Conservation (phyloP, 805 yeast species). For the Teunomyces funiuensis region DNA sequence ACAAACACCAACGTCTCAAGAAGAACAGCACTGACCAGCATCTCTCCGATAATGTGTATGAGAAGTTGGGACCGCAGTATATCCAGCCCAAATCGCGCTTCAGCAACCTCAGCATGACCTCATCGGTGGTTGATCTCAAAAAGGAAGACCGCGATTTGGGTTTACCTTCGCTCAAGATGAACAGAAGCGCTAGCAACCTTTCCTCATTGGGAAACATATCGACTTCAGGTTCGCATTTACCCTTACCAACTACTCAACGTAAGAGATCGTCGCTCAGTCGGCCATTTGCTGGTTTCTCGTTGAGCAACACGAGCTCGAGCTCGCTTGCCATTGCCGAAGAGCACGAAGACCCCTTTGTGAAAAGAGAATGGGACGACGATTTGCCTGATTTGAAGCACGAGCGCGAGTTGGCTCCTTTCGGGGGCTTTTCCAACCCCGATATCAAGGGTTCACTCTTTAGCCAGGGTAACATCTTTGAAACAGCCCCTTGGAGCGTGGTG, state of each 20-base stretch:
- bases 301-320: conserved; percentile 26
- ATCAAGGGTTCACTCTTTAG: conserved; percentile 40
- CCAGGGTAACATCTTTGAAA: conserved; percentile 48
- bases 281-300: conserved; percentile 17
- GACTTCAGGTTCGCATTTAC: conserved; percentile 8
- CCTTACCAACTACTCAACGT: conserved; percentile 13
- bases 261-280: conserved; percentile 17
- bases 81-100: conserved; percentile 48
- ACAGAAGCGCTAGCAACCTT: conserved; percentile 29
- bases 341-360: conserved; percentile 16
- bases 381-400: conserved; percentile 8
- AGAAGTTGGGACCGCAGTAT: conserved; percentile 30
- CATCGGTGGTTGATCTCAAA: conserved; percentile 37
- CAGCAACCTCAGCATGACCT: conserved; percentile 19
- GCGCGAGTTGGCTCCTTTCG: conserved; percentile 56
- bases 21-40: conserved; percentile 3
- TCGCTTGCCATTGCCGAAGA: conserved; percentile 35
- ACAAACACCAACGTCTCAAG: conserved; percentile 18
- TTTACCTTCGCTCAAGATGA: conserved; percentile 35
- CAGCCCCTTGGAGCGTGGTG: conserved; percentile 73
- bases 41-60: conserved; percentile 23
- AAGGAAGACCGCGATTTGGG: conserved; percentile 30
- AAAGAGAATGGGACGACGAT: conserved; percentile 9
- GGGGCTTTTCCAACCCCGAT: conserved; percentile 71
- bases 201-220: conserved; percentile 10